These are phyloP conservation scores for Fonsecaea multimorphosa DNA, from an alignment of 2,329 filamentous ascomycete species.

Conservation along the genomic window DNA sequence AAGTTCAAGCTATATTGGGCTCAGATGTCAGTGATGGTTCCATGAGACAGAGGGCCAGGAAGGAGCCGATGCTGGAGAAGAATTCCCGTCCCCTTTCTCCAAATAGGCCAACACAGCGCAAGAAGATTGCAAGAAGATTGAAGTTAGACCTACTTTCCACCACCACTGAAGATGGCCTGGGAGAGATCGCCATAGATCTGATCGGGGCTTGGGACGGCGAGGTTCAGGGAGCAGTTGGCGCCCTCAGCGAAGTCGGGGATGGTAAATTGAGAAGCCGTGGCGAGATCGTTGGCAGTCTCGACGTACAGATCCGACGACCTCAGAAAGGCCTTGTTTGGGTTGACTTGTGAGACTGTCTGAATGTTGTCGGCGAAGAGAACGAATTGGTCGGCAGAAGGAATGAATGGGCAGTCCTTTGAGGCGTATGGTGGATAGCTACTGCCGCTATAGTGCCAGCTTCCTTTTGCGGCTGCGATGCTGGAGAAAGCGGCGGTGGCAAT, in stretches of 20 bases:
- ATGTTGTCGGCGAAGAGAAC: conserved; percentile 18
- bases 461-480: conserved; percentile 7
- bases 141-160: conserved; percentile 7
- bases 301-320: conserved; percentile 14
- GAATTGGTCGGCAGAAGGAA: conserved; percentile 4
- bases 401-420: conserved; percentile 5
- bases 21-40: background rate
- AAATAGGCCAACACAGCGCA: background rate
- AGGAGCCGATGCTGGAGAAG: background rate
- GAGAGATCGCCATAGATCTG: conserved; percentile 9
- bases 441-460: background rate
- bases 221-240: conserved; percentile 14
- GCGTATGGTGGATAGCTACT: background rate
- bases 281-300: conserved; percentile 7
- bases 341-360: conserved; percentile 6
- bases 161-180: conserved; percentile 7
- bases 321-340: conserved; percentile 5
- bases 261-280: conserved; percentile 11
- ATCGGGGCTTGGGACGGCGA: conserved; percentile 4
- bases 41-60: background rate
- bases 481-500: conserved; percentile 11
- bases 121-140: background rate
- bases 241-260: conserved; percentile 5
- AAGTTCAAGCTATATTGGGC: conserved; percentile 9
- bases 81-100: background rate